Conservation (phyloP, 225 moss, liverwort and hornwort genomes). For the Rhytidiadelphus loreus region DNA sequence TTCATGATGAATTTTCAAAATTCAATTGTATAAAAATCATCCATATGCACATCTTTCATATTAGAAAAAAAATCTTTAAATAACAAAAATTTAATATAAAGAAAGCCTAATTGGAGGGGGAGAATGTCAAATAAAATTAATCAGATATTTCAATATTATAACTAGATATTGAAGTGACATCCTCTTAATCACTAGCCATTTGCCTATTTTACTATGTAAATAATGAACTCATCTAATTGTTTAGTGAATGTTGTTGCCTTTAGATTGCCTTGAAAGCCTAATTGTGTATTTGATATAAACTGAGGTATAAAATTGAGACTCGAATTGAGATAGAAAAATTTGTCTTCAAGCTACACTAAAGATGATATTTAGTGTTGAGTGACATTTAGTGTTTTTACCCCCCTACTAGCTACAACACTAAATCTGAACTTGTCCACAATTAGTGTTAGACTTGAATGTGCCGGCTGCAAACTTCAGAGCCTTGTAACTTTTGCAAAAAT, state of each 20-base stretch:
- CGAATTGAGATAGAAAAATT: neutral
- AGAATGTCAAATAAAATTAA: neutral
- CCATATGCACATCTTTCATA: neutral
- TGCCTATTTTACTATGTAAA: neutral
- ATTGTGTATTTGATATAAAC: neutral
- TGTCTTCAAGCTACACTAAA: neutral
- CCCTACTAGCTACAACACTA: too few relatives aligned
- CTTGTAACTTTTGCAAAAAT: too few relatives aligned
- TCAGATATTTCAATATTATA: neutral
- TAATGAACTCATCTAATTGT: neutral
- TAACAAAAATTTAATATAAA: neutral
- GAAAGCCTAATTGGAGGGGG: accelerated
- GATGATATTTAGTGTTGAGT: too few relatives aligned
- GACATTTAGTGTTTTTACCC: too few relatives aligned
- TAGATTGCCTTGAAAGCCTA: neutral
- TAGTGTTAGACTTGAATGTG: too few relatives aligned
- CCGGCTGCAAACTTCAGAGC: too few relatives aligned
- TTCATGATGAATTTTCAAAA: neutral
- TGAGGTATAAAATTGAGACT: neutral
- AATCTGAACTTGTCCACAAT: too few relatives aligned
- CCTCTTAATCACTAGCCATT: neutral
- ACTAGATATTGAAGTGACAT: neutral
- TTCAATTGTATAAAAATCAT: neutral
- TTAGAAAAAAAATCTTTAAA: neutral
- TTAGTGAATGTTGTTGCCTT: neutral